Evolutionary conservation across 2,329 filamentous ascomycete genomes (phyloP).

Genomic region (Seiridium cupressi): DNA sequence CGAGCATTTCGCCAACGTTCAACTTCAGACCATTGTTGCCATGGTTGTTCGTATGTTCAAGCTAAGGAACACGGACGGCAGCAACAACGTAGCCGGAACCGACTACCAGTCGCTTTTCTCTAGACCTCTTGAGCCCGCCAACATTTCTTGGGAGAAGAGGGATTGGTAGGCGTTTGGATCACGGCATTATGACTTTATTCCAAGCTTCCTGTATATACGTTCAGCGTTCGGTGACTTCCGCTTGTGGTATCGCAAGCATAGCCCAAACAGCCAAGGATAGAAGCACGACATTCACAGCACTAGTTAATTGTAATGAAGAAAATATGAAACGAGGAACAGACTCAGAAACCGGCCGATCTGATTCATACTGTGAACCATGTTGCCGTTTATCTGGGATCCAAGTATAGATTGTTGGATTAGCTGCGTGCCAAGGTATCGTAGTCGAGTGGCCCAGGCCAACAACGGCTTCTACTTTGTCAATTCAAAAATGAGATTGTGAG

Average conservation of each 20-base stretch:
- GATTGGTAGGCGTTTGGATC: slow-evolving; percentile 25
- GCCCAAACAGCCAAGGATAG: not conserved
- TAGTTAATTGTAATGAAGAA: slow-evolving; percentile 9
- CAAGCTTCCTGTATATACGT: slow-evolving; percentile 11
- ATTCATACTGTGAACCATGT: too few species aligned
- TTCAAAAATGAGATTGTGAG: too few species aligned
- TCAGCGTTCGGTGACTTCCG: not conserved
- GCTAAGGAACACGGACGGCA: slow-evolving; percentile 73
- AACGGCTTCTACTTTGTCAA: too few species aligned
- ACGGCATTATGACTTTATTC: not conserved
- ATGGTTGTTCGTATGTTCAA: slow-evolving; percentile 77
- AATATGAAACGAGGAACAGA: not conserved
- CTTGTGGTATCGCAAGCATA: too few species aligned
- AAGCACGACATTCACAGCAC: not conserved
- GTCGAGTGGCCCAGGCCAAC: too few species aligned
- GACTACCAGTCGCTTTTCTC: slow-evolving; percentile 73
- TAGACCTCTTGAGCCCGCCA: slow-evolving; percentile 67
- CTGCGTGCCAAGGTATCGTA: too few species aligned
- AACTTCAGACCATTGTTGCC: slow-evolving; percentile 82
- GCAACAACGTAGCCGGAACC: slow-evolving; percentile 64
- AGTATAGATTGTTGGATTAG: too few species aligned
- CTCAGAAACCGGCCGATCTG: not conserved
- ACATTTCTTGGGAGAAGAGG: slow-evolving; percentile 74
- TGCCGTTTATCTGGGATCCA: too few species aligned
- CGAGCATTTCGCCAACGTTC: slow-evolving; percentile 93